phyloP scores from a whole-genome alignment of 306 rosid genomes.

The Begonia masoniana region DNA sequence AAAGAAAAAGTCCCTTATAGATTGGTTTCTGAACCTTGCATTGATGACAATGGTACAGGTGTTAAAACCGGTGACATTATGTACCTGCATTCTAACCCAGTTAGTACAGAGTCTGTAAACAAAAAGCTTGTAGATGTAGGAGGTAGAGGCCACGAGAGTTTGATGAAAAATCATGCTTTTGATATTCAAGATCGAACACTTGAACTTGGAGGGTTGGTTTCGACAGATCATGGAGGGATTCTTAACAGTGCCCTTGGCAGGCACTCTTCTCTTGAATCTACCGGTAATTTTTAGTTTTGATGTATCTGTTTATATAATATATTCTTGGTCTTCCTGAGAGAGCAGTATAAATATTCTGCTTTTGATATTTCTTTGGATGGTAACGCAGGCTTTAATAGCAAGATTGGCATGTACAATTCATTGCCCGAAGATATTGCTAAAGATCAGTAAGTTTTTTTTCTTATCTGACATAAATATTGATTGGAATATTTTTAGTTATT shows the following conservation, averaged over 20 bases:
- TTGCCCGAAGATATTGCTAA: constrained; percentile 26
- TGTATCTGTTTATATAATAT: not conserved
- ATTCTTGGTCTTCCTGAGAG: not conserved
- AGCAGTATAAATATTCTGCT: no score
- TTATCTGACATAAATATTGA: not conserved
- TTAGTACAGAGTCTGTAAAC: constrained; percentile 15
- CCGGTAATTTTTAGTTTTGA: constrained; percentile 14
- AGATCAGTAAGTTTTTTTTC: constrained; percentile 23
- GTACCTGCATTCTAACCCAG: constrained; percentile 15
- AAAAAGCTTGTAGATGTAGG: constrained; percentile 21
- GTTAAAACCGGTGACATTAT: constrained; percentile 15
- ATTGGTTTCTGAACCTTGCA: constrained; percentile 20
- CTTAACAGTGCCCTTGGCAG: constrained; percentile 19
- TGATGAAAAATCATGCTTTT: constrained; percentile 17
- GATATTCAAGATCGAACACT: constrained; percentile 27
- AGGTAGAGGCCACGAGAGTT: constrained; percentile 19
- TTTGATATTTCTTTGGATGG: no score
- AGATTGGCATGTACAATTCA: constrained; percentile 19
- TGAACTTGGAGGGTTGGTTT: constrained; percentile 24
- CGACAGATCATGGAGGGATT: constrained; percentile 21
- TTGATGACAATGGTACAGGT: constrained; percentile 19
- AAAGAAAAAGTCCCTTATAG: constrained; percentile 19
- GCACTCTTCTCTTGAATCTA: constrained; percentile 22
- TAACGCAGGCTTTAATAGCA: constrained; percentile 6
- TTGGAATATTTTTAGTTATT: no score